Conservation (phyloP, 106 monocot genomes). For the Hemerocallis citrina region DNA sequence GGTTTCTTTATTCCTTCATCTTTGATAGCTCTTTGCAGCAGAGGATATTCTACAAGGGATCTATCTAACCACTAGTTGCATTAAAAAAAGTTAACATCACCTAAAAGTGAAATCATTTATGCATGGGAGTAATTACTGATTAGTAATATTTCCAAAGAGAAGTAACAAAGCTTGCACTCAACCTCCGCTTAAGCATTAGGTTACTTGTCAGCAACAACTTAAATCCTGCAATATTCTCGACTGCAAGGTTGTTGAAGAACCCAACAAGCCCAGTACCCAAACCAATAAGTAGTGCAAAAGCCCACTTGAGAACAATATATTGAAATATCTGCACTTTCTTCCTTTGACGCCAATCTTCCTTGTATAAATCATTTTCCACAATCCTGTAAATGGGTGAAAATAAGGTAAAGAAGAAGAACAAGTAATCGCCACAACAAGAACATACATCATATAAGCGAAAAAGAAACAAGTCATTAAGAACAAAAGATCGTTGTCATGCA, state of each 20-base stretch:
- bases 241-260: slow-evolving; percentile 81
- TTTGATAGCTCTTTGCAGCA: no score
- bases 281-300: slow-evolving; percentile 68
- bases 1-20: no score
- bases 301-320: slow-evolving; percentile 71
- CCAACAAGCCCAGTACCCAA: slow-evolving; percentile 50
- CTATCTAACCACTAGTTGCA: no score
- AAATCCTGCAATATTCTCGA: slow-evolving; percentile 77
- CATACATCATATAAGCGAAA: background rate
- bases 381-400: slow-evolving; percentile 25
- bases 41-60: no score
- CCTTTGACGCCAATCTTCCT: slow-evolving; percentile 74
- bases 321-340: slow-evolving; percentile 64
- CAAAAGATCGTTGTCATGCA: no score
- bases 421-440: background rate
- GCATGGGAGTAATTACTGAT: no score
- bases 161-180: background rate
- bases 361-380: slow-evolving; percentile 73
- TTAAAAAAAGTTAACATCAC: no score
- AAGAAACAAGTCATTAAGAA: no score
- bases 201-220: slow-evolving; percentile 57
- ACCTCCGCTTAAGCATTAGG: slow-evolving; percentile 60
- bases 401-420: background rate
- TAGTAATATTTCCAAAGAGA: no score
- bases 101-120: no score